These are phyloP conservation scores for Suhomyces bribrorum DNA, from an alignment of 1,139 yeast genomes.

Conservation along the genomic window DNA sequence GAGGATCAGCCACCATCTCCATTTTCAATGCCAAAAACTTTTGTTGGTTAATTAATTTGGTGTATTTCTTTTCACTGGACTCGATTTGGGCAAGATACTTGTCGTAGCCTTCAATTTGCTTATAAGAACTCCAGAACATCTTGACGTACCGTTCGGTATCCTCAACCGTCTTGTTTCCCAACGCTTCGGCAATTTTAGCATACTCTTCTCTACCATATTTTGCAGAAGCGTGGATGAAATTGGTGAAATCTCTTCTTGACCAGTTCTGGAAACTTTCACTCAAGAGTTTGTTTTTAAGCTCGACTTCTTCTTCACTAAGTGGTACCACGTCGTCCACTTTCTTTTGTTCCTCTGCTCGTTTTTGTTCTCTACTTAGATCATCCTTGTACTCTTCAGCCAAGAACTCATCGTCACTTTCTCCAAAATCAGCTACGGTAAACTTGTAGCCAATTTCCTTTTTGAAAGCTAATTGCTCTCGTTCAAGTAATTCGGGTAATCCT, in stretches of 20 bases:
- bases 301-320: constrained; percentile 73
- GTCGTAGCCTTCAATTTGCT: constrained; percentile 80
- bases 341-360: constrained; percentile 56
- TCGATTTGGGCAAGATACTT: constrained; percentile 85
- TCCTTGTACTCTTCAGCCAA: constrained; percentile 50
- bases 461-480: constrained; percentile 74
- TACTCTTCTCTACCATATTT: constrained; percentile 71
- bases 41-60: constrained; percentile 65
- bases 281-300: constrained; percentile 59
- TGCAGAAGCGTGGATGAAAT: constrained; percentile 79
- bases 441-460: constrained; percentile 73
- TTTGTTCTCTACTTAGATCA: constrained; percentile 42
- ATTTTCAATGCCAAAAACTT: constrained; percentile 65
- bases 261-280: constrained; percentile 73
- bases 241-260: constrained; percentile 87
- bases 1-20: constrained; percentile 63
- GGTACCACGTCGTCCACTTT: constrained; percentile 71
- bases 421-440: constrained; percentile 57
- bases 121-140: constrained; percentile 74
- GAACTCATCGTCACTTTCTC: constrained; percentile 58
- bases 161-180: constrained; percentile 66
- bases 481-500: constrained; percentile 63
- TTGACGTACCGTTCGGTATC: constrained; percentile 71
- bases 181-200: constrained; percentile 60
- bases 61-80: constrained; percentile 78